Percentiles rank a stretch among this genome's conserved stretches.
phyloP scores from a whole-genome alignment of 768 basidiomycete species.

The Obba rivulosa region DNA sequence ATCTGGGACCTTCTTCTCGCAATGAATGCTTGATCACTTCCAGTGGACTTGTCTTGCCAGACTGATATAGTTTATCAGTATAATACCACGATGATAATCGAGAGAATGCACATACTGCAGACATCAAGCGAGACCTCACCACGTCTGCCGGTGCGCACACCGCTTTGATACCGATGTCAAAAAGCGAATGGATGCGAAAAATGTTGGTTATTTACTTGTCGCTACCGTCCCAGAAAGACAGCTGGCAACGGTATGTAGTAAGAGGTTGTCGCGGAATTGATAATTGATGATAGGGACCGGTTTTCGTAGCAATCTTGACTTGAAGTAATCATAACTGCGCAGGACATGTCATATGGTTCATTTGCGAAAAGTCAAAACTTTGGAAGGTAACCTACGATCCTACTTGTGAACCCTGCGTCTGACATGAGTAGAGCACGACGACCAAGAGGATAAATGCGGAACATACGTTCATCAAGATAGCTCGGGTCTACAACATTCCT shows the following conservation, averaged over 20 bases:
- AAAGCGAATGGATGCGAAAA: neutral
- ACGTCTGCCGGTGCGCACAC: slow-evolving; percentile 79
- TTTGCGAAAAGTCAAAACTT: neutral
- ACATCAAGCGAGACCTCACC: slow-evolving; percentile 72
- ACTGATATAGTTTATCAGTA: slow-evolving; percentile 31
- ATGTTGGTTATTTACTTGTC: slow-evolving; percentile 50
- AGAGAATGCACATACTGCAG: slow-evolving; percentile 51
- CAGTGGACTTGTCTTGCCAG: slow-evolving; percentile 41
- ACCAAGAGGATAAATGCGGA: slow-evolving; percentile 1
- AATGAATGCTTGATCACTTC: slow-evolving; percentile 56
- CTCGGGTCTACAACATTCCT: slow-evolving; percentile 40
- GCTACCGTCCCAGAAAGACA: slow-evolving; percentile 69
- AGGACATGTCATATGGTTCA: neutral
- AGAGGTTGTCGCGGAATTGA: slow-evolving; percentile 59
- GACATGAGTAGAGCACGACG: no score
- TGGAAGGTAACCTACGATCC: slow-evolving; percentile 57
- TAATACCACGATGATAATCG: neutral
- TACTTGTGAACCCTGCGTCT: slow-evolving; percentile 65
- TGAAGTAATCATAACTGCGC: slow-evolving; percentile 73
- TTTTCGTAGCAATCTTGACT: slow-evolving; percentile 46
- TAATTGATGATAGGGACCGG: slow-evolving; percentile 52
- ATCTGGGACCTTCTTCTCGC: slow-evolving; percentile 67
- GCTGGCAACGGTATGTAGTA: slow-evolving; percentile 65
- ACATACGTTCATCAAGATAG: slow-evolving; percentile 72
- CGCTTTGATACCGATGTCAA: slow-evolving; percentile 35